A percentile compares a stretch with the other conserved stretches of the same genome.
Conservation (phyloP, 164 flowering plant genomes). For the Piper longum region DNA sequence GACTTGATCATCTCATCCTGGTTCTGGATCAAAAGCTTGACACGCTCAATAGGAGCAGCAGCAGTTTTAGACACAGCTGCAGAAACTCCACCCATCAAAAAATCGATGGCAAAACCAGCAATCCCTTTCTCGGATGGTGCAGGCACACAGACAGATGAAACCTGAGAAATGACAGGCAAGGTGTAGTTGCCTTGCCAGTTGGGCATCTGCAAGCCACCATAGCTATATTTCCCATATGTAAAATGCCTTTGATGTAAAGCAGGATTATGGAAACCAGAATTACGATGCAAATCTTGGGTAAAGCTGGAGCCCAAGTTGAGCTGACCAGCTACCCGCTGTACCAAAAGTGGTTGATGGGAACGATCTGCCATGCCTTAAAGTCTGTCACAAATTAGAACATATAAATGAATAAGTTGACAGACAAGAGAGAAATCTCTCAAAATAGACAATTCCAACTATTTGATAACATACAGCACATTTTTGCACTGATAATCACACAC, state of each 20-base stretch:
- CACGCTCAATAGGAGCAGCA: too few species aligned
- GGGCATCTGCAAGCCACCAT: constrained; percentile 32
- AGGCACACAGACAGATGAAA: constrained; percentile 45
- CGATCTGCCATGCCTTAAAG: constrained; percentile 27
- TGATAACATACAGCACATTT: too few species aligned
- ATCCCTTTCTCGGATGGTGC: constrained; percentile 69
- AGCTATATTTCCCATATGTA: constrained; percentile 26
- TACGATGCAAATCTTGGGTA: constrained; percentile 20
- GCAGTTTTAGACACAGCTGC: constrained; percentile 62
- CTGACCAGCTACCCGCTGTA: constrained; percentile 9
- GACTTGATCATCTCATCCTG: constrained; percentile 64
- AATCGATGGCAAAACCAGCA: constrained; percentile 49
- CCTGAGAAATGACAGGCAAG: constrained; percentile 18
- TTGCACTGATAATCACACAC: too few species aligned
- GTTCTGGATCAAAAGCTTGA: too few species aligned
- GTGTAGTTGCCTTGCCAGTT: constrained; percentile 14
- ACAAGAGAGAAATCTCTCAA: not conserved
- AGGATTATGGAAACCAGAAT: constrained; percentile 25
- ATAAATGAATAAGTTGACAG: not conserved
- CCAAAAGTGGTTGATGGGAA: constrained; percentile 30
- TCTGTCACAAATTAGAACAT: not conserved
- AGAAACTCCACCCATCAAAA: constrained; percentile 83
- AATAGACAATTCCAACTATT: too few species aligned
- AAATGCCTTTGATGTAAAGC: constrained; percentile 21
- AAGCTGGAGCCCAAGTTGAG: constrained; percentile 29